Conservation (phyloP, 208 protist species). For the Leishmania guyanensis region DNA sequence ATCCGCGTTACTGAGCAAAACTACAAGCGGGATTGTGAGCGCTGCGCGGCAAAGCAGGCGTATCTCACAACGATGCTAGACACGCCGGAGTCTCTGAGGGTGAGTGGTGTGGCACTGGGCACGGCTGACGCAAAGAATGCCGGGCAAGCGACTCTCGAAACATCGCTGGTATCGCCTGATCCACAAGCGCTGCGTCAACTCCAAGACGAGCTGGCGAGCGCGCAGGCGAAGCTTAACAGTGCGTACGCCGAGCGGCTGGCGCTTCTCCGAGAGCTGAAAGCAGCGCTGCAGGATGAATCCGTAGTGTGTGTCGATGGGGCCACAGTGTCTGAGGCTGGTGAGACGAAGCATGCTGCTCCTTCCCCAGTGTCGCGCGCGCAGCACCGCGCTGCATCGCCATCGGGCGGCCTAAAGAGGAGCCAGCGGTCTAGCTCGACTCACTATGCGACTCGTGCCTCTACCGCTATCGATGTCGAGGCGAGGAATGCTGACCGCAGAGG, state of each 20-base stretch:
- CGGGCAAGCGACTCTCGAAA: neutral
- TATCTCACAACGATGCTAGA: neutral
- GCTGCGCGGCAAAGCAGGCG: conserved; percentile 1
- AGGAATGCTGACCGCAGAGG: neutral
- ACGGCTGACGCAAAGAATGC: neutral
- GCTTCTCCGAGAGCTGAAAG: conserved; percentile 1
- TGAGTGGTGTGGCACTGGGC: neutral
- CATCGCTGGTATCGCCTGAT: neutral
- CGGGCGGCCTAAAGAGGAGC: neutral
- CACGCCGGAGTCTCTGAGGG: neutral
- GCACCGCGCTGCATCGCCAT: neutral
- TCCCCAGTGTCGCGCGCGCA: neutral
- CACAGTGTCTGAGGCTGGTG: neutral
- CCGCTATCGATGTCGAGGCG: neutral
- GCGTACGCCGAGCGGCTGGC: neutral
- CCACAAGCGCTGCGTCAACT: neutral
- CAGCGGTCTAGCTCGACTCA: neutral
- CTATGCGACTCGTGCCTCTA: neutral
- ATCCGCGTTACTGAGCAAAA: conserved; percentile 5
- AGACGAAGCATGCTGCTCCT: neutral
- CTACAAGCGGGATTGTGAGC: conserved; percentile 13
- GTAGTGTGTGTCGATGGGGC: neutral
- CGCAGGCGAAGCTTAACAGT: neutral
- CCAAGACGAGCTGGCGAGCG: neutral
- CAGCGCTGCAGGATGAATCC: neutral